Base-by-base conservation (phyloP, 2,329 filamentous ascomycete genomes). In the Incumbomyces delicatus region DNA sequence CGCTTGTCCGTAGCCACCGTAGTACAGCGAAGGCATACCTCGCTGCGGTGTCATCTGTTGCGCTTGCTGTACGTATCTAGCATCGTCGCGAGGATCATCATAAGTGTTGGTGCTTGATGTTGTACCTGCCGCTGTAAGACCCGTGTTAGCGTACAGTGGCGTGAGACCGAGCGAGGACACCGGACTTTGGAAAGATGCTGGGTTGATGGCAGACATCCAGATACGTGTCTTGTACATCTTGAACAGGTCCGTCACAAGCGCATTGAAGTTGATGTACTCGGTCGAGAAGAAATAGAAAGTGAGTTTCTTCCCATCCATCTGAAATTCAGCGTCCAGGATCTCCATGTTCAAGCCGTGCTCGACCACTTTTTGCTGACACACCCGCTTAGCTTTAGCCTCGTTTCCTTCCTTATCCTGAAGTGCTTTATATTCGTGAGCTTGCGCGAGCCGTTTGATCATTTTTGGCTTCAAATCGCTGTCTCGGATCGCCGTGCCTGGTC, bases 261-360 rank as follows among this genome's bases (percentile, higher is more conserved):
- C 87, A 64, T 98, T 98, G 75, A 98, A 98, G 69, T 58, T 96
- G 73, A 98, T 95, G 64, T 98, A 98, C 0, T 87, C 81, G 61
- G 95, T 89, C 45, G 92, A 90, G 63, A 95, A 98, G 68, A 96
- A 98, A 71, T 95, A 98, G 67, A 96, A 96, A 0, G 94, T 98
- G 47, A 98, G 72, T 65, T 98, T 98, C 69, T 96, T 95, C 81
- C 88, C 95, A 64, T 98, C 92, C 90, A 95, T 94, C 62, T 98
- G 92, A 62, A 95, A 98, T 63, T 98, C 92, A 3, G 92, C 92
- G 67, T 98, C 92, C 6, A 98, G 78, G 53, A 98, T 96, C 65
- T 98, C 92, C 92, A 98, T 96, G 58, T 94, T 89, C 22, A 96
- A 75, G 40, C 87, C 83, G 64, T 96, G 89, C 60, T 96, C 90